Evolutionary conservation across 2,329 filamentous ascomycete genomes (phyloP).

Genomic region (Leptographium wingfieldii): DNA sequence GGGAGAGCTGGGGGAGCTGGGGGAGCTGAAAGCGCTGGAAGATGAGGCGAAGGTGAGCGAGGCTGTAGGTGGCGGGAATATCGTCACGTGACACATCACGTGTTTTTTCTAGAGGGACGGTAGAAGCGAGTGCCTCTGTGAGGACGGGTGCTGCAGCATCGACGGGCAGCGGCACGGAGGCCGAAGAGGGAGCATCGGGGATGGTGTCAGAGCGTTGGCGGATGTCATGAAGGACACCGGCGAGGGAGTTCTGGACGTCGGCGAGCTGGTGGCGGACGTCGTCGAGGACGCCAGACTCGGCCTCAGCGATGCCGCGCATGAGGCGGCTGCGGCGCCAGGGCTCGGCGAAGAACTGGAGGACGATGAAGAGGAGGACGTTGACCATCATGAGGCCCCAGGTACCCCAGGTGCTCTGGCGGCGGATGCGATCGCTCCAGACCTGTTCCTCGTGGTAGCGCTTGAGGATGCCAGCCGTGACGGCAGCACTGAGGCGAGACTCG

Average conservation of each 20-base stretch:
- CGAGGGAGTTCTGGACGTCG: slow-evolving; percentile 19
- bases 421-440: slow-evolving; percentile 97
- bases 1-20: background rate
- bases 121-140: background rate
- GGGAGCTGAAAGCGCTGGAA: background rate
- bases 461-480: slow-evolving; percentile 71
- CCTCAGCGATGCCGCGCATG: slow-evolving; percentile 70
- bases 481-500: slow-evolving; percentile 62
- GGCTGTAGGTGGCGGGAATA: background rate
- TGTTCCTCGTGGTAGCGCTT: slow-evolving; percentile 97
- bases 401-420: slow-evolving; percentile 93
- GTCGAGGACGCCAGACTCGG: slow-evolving; percentile 49
- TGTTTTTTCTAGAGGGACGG: background rate
- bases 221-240: slow-evolving; percentile 7
- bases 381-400: slow-evolving; percentile 97
- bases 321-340: slow-evolving; percentile 77
- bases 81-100: background rate
- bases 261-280: slow-evolving; percentile 32
- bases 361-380: slow-evolving; percentile 78
- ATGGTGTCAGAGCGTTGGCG: slow-evolving; percentile 1
- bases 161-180: background rate
- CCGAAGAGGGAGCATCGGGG: background rate
- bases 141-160: too few species aligned
- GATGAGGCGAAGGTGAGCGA: background rate
- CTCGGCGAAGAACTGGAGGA: slow-evolving; percentile 81